phyloP scores from a whole-genome alignment of 495 filamentous ascomycete species.

The Aspergillus nidulans region DNA sequence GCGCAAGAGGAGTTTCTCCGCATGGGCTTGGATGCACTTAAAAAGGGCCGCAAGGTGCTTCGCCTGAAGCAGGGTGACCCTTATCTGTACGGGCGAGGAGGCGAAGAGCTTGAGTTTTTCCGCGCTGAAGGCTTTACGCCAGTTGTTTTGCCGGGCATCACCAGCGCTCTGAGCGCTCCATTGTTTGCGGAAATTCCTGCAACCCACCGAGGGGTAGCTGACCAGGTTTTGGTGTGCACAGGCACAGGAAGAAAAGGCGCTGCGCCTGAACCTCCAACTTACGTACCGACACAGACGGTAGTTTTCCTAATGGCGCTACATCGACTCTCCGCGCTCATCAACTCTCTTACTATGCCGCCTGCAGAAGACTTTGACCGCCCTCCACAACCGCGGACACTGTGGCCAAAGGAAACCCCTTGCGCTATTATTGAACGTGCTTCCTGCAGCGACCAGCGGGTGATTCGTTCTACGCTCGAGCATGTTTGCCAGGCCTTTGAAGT shows the following conservation, averaged over 20 bases:
- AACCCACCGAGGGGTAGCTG: slow-evolving; percentile 84
- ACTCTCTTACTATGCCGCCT: slow-evolving; percentile 48
- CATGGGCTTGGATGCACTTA: slow-evolving; percentile 67
- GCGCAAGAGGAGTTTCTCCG: slow-evolving; percentile 89
- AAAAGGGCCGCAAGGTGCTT: slow-evolving; percentile 72
- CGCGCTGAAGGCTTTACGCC: slow-evolving; percentile 61
- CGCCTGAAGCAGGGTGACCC: slow-evolving; percentile 95
- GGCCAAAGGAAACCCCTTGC: slow-evolving; percentile 66
- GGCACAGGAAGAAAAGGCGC: slow-evolving; percentile 93
- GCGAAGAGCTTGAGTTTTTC: slow-evolving; percentile 91
- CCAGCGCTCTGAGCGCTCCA: slow-evolving; percentile 78
- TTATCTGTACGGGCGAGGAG: slow-evolving; percentile 91
- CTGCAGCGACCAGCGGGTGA: slow-evolving; percentile 90
- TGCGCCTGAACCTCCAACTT: slow-evolving; percentile 73
- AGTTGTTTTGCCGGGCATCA: slow-evolving; percentile 82
- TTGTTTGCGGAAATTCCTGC: slow-evolving; percentile 83
- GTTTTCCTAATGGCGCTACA: slow-evolving; percentile 98
- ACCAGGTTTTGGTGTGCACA: slow-evolving; percentile 90
- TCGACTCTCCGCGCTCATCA: slow-evolving; percentile 67
- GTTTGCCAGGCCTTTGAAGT: slow-evolving; percentile 82
- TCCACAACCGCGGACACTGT: slow-evolving; percentile 24
- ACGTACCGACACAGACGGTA: slow-evolving; percentile 69
- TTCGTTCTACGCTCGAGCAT: slow-evolving; percentile 75
- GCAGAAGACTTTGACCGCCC: slow-evolving; percentile 14
- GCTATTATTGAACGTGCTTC: slow-evolving; percentile 92